These are phyloP conservation scores for Vinca minor DNA, from an alignment of 257 asterid species.

Conservation along the genomic window DNA sequence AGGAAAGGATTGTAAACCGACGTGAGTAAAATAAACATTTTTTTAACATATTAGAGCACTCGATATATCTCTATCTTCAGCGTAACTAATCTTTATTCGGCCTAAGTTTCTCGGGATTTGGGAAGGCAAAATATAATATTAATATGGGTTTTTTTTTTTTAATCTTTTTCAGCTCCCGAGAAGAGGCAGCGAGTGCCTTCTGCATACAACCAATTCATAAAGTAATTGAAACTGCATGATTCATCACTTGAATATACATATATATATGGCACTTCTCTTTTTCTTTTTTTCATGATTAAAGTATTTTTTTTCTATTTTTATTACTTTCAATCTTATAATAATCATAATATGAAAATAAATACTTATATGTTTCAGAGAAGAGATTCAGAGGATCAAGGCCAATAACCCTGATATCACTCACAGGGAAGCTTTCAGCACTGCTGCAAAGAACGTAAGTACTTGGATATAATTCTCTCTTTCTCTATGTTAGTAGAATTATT, in stretches of 20 bases:
- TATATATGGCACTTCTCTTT: conserved; percentile 3
- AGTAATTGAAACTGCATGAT: conserved; percentile 28
- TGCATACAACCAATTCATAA: conserved; percentile 90
- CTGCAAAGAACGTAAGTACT: conserved; percentile 73
- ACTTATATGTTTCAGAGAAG: conserved; percentile 64
- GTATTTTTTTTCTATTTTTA: not conserved
- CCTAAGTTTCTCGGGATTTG: too few relatives aligned
- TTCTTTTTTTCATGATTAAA: not conserved
- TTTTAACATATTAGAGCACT: too few relatives aligned
- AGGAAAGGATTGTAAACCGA: conserved; percentile 46
- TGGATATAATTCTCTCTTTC: too few relatives aligned
- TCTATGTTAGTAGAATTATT: too few relatives aligned
- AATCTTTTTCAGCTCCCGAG: conserved; percentile 65
- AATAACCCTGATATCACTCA: conserved; percentile 80
- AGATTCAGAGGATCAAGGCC: conserved; percentile 83
- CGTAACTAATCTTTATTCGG: too few relatives aligned
- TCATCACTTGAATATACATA: not conserved
- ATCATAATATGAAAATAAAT: not conserved
- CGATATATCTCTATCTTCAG: too few relatives aligned
- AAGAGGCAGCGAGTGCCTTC: conserved; percentile 89
- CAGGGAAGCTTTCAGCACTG: conserved; percentile 90
- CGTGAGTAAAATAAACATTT: conserved; percentile 28
- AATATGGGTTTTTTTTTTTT: not conserved
- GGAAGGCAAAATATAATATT: not conserved
- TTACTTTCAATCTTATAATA: not conserved